Base-by-base conservation (phyloP, 345 rosid genomes). In the Ricinus communis region DNA sequence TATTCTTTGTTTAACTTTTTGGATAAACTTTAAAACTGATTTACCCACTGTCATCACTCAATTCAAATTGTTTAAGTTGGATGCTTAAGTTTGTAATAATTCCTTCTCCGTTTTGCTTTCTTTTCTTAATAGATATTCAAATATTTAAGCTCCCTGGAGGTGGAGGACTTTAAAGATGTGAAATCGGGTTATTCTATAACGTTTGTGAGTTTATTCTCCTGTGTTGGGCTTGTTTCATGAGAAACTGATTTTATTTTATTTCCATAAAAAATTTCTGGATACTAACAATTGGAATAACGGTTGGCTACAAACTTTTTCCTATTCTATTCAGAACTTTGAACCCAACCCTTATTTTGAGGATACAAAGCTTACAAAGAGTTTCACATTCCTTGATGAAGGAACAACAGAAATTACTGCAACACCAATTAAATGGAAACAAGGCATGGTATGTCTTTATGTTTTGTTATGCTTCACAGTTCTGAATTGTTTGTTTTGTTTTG, bases 101-200 rank as follows among this genome's bases (percentile, higher is more conserved):
- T 13, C 14, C 38, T 50, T 49, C 53, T 50, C 12, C 21, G 27
- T 38, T 52, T 25, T 66, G n/a, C 21, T 19, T 55, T 33, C 47
- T 38, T 30, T 50, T 62, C 19, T 52, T 53, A 5, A 15, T 81
- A 94, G 97, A 87, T 91, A 62, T 90, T 94, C 65, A 91, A 87
- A 80, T 75, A 85, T 61, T 71, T 94, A 15, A 85, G 61, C 66
- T 87, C 96, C 62, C 72, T 94, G 46, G 96, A 93, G 59, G 98
- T 93, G 45, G 98, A 88, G 80, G 97, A 91, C 69, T 89, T 79
- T 30, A 90, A 94, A 84, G 98, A 90, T 65, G 87, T 94, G 71
- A 94, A 91, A 74, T 91, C 93, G 25, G 98, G 98, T 66, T 91
- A 90, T 71, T 84, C 95, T 5, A 91, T 94, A 31, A 83, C 92